A percentile compares a stretch with the other conserved stretches of the same genome.
Conservation (phyloP, 345 rosid species). For the Triadica sebifera region DNA sequence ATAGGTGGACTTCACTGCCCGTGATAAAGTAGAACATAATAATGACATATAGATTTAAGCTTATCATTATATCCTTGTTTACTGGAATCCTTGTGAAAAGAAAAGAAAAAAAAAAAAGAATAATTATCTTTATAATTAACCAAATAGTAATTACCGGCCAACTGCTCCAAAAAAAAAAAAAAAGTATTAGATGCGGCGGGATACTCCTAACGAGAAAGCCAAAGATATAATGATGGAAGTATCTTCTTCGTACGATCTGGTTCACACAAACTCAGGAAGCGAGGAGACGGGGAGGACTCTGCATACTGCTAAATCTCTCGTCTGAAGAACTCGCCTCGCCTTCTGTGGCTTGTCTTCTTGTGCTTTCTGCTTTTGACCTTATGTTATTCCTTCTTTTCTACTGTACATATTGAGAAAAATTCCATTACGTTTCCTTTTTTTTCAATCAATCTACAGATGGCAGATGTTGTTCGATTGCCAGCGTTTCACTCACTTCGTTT, state of each 20-base stretch:
- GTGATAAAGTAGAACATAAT: too few relatives aligned
- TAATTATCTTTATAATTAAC: too few relatives aligned
- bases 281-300: too few relatives aligned
- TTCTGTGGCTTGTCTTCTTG: background rate
- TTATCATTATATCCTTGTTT: too few relatives aligned
- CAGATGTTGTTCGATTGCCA: conserved; percentile 51
- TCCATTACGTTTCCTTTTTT: background rate
- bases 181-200: too few relatives aligned
- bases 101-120: too few relatives aligned
- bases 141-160: too few relatives aligned
- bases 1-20: too few relatives aligned
- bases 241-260: conserved; percentile 19
- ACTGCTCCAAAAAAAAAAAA: too few relatives aligned
- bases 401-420: background rate
- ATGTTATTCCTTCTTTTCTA: background rate
- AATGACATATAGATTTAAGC: too few relatives aligned
- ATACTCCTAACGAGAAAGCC: background rate
- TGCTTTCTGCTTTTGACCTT: background rate
- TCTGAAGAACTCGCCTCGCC: too few relatives aligned
- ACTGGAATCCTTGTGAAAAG: too few relatives aligned
- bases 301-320: background rate
- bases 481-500: conserved; percentile 41
- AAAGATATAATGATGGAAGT: background rate
- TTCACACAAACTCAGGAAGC: conserved; percentile 7
- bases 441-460: conserved; percentile 43